Evolutionary conservation across 768 basidiomycete species (phyloP).

Genomic region (Exidia glandulosa): DNA sequence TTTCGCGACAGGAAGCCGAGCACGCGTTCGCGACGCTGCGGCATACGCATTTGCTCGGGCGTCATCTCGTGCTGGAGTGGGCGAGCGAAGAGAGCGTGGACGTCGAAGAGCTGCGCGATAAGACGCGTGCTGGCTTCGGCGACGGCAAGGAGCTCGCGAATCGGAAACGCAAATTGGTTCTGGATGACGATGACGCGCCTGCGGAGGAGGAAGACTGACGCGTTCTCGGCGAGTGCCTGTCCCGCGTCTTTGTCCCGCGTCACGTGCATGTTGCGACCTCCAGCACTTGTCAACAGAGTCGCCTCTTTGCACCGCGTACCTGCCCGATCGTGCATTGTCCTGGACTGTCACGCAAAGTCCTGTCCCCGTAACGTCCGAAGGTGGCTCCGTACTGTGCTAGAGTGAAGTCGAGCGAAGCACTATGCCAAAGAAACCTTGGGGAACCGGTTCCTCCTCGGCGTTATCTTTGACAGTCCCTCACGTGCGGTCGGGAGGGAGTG

Average conservation of each 20-base stretch:
- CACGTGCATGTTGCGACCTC: too few relatives aligned
- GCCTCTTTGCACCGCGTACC: too few relatives aligned
- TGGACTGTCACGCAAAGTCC: too few relatives aligned
- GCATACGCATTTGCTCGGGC: constrained; percentile 91
- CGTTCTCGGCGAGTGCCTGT: background rate
- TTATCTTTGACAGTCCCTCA: too few relatives aligned
- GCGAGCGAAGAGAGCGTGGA: constrained; percentile 61
- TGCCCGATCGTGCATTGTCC: too few relatives aligned
- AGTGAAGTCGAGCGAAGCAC: too few relatives aligned
- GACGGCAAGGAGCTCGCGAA: constrained; percentile 63
- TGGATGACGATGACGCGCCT: constrained; percentile 32
- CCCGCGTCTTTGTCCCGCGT: background rate
- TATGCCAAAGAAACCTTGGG: too few relatives aligned
- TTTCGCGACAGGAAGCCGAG: constrained; percentile 80
- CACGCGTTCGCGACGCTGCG: constrained; percentile 75
- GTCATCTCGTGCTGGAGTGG: constrained; percentile 94
- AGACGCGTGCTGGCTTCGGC: constrained; percentile 69
- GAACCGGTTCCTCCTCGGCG: too few relatives aligned
- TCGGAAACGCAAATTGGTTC: constrained; percentile 55
- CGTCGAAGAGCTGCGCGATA: constrained; percentile 62
- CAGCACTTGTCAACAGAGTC: too few relatives aligned
- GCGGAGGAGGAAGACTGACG: constrained; percentile 20
- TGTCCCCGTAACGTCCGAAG: too few relatives aligned
- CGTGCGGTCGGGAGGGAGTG: too few relatives aligned
- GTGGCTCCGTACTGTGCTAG: too few relatives aligned